Conservation (phyloP, 208 protist genomes). For the Crithidia mellificae region DNA sequence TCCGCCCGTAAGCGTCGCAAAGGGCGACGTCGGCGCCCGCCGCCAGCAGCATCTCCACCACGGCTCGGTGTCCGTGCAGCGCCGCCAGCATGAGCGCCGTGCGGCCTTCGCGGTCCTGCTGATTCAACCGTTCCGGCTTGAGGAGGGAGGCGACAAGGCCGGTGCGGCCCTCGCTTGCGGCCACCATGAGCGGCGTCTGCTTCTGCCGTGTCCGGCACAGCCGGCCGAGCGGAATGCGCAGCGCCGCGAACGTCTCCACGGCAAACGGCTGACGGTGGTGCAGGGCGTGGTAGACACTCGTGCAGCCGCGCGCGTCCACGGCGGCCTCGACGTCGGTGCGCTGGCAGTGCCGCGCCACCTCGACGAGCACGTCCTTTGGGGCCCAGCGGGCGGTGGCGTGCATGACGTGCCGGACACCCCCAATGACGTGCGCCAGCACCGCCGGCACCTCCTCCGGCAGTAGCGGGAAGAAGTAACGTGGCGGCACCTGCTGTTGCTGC, state of each 20-base stretch:
- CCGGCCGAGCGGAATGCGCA: constrained; percentile 51
- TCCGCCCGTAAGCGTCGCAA: constrained; percentile 49
- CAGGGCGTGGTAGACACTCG: constrained; percentile 65
- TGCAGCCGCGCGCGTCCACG: constrained; percentile 58
- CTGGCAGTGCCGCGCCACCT: constrained; percentile 52
- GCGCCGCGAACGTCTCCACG: constrained; percentile 52
- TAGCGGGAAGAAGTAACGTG: constrained; percentile 57
- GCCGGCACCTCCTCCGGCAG: constrained; percentile 54
- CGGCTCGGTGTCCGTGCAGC: constrained; percentile 43
- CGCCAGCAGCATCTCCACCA: constrained; percentile 72
- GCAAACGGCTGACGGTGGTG: constrained; percentile 37
- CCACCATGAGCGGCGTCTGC: constrained; percentile 81
- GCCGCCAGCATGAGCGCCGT: constrained; percentile 81
- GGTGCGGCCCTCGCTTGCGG: constrained; percentile 42
- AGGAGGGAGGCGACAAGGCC: constrained; percentile 45
- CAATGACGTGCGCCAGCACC: constrained; percentile 49
- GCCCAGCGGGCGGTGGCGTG: constrained; percentile 56
- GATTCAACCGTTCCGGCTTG: constrained; percentile 39
- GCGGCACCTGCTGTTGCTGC: not conserved
- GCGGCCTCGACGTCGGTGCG: constrained; percentile 64
- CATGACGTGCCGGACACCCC: constrained; percentile 64
- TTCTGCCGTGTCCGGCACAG: constrained; percentile 46
- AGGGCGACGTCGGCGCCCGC: constrained; percentile 49
- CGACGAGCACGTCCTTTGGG: constrained; percentile 51
- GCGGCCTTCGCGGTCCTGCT: constrained; percentile 51